These are phyloP conservation scores for Babesia caballi DNA, from an alignment of 169 alveolate genomes.

Conservation along the genomic window DNA sequence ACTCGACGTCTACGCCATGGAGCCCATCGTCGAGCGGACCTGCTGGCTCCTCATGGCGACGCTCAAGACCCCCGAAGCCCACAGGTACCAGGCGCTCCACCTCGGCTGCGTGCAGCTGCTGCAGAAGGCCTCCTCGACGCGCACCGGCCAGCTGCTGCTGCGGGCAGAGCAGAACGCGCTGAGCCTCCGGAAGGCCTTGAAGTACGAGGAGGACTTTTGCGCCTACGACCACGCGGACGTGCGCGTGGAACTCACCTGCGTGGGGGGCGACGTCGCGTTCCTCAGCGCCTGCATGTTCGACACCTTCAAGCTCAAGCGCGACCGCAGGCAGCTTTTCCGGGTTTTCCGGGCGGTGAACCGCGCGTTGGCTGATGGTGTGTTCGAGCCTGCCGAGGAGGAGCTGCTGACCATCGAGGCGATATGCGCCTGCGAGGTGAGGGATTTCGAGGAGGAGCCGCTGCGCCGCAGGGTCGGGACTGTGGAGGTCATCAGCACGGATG, in stretches of 20 bases:
- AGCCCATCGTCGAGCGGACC: constrained; percentile 16
- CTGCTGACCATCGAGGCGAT: constrained; percentile 14
- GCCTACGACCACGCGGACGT: constrained; percentile 28
- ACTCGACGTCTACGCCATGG: constrained; percentile 24
- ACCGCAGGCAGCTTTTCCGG: constrained; percentile 40
- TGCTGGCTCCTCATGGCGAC: constrained; percentile 32
- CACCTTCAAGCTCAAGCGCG: constrained; percentile 37
- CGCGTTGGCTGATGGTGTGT: not conserved
- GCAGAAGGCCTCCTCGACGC: constrained; percentile 1
- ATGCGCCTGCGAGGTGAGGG: constrained; percentile 20
- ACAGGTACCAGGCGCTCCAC: constrained; percentile 19
- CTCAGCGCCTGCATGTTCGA: constrained; percentile 48
- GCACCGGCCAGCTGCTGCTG: constrained; percentile 17
- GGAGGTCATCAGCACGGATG: not conserved
- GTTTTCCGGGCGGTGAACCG: constrained; percentile 5
- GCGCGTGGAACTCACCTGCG: constrained; percentile 31
- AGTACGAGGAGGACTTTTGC: constrained; percentile 37
- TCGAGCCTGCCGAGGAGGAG: not conserved
- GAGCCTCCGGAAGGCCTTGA: constrained; percentile 20
- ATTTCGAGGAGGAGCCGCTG: constrained; percentile 4
- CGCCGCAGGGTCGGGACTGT: not conserved
- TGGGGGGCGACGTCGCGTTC: constrained; percentile 23
- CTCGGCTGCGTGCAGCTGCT: constrained; percentile 16
- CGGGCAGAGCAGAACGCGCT: constrained; percentile 9
- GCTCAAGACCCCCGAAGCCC: constrained; percentile 8